Base-by-base conservation (phyloP, 768 basidiomycete genomes). In the Naganishia vaughanmartiniae region DNA sequence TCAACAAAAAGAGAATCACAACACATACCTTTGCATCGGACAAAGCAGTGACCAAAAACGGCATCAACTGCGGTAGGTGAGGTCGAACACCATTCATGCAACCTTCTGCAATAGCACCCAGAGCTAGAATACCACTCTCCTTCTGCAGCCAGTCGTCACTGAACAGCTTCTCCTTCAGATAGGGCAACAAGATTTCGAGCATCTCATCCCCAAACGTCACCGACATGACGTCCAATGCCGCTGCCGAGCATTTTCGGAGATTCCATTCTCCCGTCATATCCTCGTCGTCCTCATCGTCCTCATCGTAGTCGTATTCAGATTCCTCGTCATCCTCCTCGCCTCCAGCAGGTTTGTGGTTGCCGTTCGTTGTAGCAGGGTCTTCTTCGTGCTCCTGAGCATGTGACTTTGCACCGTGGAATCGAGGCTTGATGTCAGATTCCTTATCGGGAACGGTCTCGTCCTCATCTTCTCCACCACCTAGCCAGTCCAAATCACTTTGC, bases 191-290 rank as follows among this genome's bases (percentile, higher is more conserved):
- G 54, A 96, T 90, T 72, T 90, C 90, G 77, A 99, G 83, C 69
- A 98, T 83, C 70, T 97, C 93, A n/a, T 86, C 86, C 42, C 89
- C 88, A 76, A 97, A 98, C 51, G 92, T 88, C 21, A 98, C 93
- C 1, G 93, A 93, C 69, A 99, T 87, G 31, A 99, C 94, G 80
- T 99, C 96, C 69, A 99, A 84, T 12, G 96, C 96, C 0, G 96
- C 96, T 0, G 96, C 96, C 1, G 93, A 93, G 78, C 96, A 99
- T 83, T 99, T 99, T 73, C 96, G 87, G 72, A 98, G 84, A 82
- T 98, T 99, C 96, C 96, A 99, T 80, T 98, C 94, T 1, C 95
- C 95, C 12, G 91, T 90, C 85, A 92, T 90, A 78, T 97, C 96
- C 70, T 98, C 96, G 17, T 93, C 93, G 74, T 95, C 94, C 70